A percentile compares a stretch with the other conserved stretches of the same genome.
Conservation (phyloP, 1,284 basidiomycete genomes). For the Cryptococcus depauperatus region DNA sequence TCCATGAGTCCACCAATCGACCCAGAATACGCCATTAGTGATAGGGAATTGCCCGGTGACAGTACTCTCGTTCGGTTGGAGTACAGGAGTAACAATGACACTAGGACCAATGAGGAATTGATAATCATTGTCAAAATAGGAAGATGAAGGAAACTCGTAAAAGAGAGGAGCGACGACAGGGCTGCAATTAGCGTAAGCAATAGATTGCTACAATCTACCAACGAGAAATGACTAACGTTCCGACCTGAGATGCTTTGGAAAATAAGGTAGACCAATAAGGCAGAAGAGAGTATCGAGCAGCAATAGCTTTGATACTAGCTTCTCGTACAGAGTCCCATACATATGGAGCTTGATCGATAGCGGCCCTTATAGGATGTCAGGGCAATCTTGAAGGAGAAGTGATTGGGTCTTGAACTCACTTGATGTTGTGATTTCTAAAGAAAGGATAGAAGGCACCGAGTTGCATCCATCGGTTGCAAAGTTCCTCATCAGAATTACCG, state of each 20-base stretch:
- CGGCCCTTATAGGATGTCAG: too few species aligned
- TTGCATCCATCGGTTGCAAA: slow-evolving; percentile 75
- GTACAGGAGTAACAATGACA: slow-evolving; percentile 65
- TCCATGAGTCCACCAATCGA: slow-evolving; percentile 66
- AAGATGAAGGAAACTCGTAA: slow-evolving; percentile 63
- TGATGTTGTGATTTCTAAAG: slow-evolving; percentile 18
- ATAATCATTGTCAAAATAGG: slow-evolving; percentile 56
- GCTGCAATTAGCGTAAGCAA: slow-evolving; percentile 2
- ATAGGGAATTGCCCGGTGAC: slow-evolving; percentile 46
- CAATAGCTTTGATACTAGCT: slow-evolving; percentile 62
- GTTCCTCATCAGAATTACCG: slow-evolving; percentile 66
- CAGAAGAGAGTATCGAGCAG: slow-evolving; percentile 57
- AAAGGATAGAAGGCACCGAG: slow-evolving; percentile 53
- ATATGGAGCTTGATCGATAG: slow-evolving; percentile 57
- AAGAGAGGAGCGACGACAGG: slow-evolving; percentile 65
- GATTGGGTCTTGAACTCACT: slow-evolving; percentile 7
- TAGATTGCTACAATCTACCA: background rate
- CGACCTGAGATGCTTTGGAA: slow-evolving; percentile 56
- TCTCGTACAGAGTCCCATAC: slow-evolving; percentile 65
- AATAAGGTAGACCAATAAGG: slow-evolving; percentile 75
- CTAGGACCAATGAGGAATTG: slow-evolving; percentile 65
- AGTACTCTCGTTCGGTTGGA: slow-evolving; percentile 53
- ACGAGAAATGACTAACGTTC: slow-evolving; percentile 44
- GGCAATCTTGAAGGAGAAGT: too few species aligned
- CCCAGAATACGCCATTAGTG: slow-evolving; percentile 54